Conservation (phyloP, 306 rosid genomes). For the Coriaria nepalensis region DNA sequence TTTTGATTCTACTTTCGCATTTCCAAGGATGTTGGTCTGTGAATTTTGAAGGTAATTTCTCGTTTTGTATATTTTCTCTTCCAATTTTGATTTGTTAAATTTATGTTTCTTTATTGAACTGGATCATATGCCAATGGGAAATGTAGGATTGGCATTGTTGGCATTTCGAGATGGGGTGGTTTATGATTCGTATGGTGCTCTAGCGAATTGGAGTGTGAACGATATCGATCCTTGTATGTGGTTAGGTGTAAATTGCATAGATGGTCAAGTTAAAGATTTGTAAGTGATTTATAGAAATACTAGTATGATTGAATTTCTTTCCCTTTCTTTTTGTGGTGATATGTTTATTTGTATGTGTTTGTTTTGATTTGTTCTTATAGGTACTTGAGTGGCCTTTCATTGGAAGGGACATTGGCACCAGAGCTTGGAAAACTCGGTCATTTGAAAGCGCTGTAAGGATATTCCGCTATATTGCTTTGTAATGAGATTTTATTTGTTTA, state of each 20-base stretch:
- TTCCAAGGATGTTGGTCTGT: conserved; percentile 37
- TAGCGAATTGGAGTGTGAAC: conserved; percentile 57
- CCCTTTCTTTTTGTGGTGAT: too few relatives aligned
- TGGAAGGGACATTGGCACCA: conserved; percentile 79
- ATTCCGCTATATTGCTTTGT: neutral
- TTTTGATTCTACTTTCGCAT: conserved; percentile 32
- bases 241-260: conserved; percentile 56
- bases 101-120: neutral
- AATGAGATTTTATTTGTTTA: too few relatives aligned
- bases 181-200: conserved; percentile 46
- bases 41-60: conserved; percentile 62
- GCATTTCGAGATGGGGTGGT: conserved; percentile 40
- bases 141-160: conserved; percentile 51
- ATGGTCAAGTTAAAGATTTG: conserved; percentile 52
- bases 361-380: conserved; percentile 20
- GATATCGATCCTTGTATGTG: conserved; percentile 61
- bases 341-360: neutral
- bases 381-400: conserved; percentile 46
- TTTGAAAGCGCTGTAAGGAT: conserved; percentile 58
- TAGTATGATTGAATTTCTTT: too few relatives aligned
- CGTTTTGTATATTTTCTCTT: neutral
- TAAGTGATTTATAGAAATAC: conserved; percentile 20
- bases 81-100: neutral
- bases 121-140: neutral
- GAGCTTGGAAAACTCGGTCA: conserved; percentile 61